Evolutionary conservation across 176 grass and related monocot genomes (phyloP).

Genomic region (Hordeum vulgare): MorexV3_pseudomolecules_assembly NC_058524.1:538289648-538290147

Average conservation of each 20-base stretch:
- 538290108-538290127: conserved; percentile 19
- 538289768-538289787: conserved; percentile 73
- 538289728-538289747: conserved; percentile 55
- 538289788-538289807: conserved; percentile 81
- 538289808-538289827: not conserved
- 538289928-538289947: conserved; percentile 98
- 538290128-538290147: not conserved
- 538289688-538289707: conserved; percentile 92
- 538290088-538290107: conserved; percentile 54
- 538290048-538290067: conserved; percentile 42
- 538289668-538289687: conserved; percentile 87
- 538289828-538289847: not conserved
- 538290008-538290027: conserved; percentile 38
- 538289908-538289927: conserved; percentile 14
- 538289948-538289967: conserved; percentile 57
- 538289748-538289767: conserved; percentile 73
- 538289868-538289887: not conserved
- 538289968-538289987: conserved; percentile 52
- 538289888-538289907: too few species aligned
- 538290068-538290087: conserved; percentile 51
- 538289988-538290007: conserved; percentile 32
- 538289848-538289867: not conserved
- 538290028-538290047: conserved; percentile 41
- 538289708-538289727: conserved; percentile 85
- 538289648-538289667: conserved; percentile 80